Evolutionary conservation across 768 basidiomycete genomes (phyloP), one percentile per base, ranked within the genome.

Genomic region (Tricholoma terreum): DNA sequence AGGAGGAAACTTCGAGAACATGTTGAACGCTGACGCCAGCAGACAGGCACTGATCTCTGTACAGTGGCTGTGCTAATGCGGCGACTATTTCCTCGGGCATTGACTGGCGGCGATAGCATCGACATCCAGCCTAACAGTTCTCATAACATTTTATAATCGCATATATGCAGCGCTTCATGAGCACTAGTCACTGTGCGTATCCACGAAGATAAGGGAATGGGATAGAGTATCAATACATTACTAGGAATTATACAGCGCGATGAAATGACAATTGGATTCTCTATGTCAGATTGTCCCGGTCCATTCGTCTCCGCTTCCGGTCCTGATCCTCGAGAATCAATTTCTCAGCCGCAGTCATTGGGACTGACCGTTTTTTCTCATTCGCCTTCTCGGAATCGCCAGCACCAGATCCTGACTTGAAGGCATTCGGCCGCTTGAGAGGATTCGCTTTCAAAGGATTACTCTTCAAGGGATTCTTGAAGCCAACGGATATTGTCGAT

Each of bases 261-360:
- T 15, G 2, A 43, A 12, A 19, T 8, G 11, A 52, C 19, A 43
- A 17, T 27, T 27, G 24, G 24, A 21, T 24, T 11, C 15, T 15
- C 43, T 36, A 54, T 31, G 40, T 33, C n/a, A 58, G 34, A 35
- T 73, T 73, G 60, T 78, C 77, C 58, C 77, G 68, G 42, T 89
- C 90, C 84, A 90, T 87, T 61, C 84, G 76, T 61, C 92, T 78
- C 69, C 86, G 80, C 72, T 96, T 95, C 67, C 93, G 80, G 71
- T 93, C 92, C 73, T 91, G 90, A 27, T 97, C 94, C 76, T 98
- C 96, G 57, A 86, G 62, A 58, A 97, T 95, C 57, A 98, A 72
- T 60, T 82, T 78, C 71, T 98, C 95, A 14, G 90, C 90, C 22
- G 90, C 91, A 63, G 86, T 85, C 81, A 94, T 84, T 17, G 84